Base-by-base conservation (phyloP, 1,284 basidiomycete genomes). In the Ustilago loliicola region DNA sequence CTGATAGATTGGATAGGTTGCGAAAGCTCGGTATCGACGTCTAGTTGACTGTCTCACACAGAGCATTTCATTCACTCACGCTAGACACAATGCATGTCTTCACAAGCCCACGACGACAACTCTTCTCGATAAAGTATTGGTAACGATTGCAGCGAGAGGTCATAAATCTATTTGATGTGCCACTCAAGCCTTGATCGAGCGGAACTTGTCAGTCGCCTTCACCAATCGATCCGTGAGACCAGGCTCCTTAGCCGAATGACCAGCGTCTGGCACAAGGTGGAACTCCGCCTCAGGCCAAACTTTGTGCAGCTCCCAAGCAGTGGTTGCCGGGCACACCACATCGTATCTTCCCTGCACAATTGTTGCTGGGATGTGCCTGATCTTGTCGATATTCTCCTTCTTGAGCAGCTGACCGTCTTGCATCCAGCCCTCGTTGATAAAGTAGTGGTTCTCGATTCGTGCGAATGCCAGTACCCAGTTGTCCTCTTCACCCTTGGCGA, bases 401-500 rank as follows among this genome's bases (percentile, higher is more conserved):
- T 94, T 91, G 59, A 98, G 89, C 19, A 98, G 89, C 84, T 95
- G 93, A 0, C 95, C 95, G 38, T 96, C 93, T 38, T 92, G 89
- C 91, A 97, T 92, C 88, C 94, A 98, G 2, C 94, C 95, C 89
- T 91, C 70, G 71, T 87, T 84, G 71, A 77, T 88, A 83, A 97
- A 96, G 87, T 93, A 98, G 84, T 97, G 95, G 82, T 94, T 94
- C 88, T 97, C 95, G 71, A 97, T 96, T 52, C 92, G 88, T 5
- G 95, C 94, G 86, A 95, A 96, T 0, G 81, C 80, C 3, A 82
- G 57, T 1, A 79, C 2, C 93, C 92, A 81, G 21, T 70, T 52
- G 45, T 74, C 67, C n/a, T 81, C 74, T 38, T 77, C 72, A 23
- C 77, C 77, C 30, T 70, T 76, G 21, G 73, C 77, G 19, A 86